Evolutionary conservation across 2,329 filamentous ascomycete genomes (phyloP), one percentile per base, ranked within the genome.

Genomic region (Trichoderma breve): DNA sequence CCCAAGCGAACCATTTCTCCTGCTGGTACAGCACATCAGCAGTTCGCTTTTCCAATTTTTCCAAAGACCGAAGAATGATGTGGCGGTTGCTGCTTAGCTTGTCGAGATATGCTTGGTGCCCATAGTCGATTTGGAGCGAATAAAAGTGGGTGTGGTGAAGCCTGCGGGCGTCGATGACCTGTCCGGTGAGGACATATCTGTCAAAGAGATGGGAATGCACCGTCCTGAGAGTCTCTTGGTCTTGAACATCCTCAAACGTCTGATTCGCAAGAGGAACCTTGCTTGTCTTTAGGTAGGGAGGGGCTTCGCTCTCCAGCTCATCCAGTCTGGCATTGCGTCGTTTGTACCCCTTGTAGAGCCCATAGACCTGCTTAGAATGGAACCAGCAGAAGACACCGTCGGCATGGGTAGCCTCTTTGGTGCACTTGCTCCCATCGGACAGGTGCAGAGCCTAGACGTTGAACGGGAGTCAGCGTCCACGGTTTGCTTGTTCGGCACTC

Each of bases 1-100:
- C 66, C 66, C 66, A 69, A 34, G 66, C 55, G 11, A 69, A 69
- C 66, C 66, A 69, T 61, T 69, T 55, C 36, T 69, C 66, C 24
- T 69, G 60, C 21, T 32, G 66, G 14, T 69, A 69, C 1, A 69
- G 26, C 14, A 69, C 53, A 26, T 61, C 55, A 6, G 66, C 66
- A 2, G 66, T 69, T 3, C 66, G 66, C 55, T 47, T 61, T 14
- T 69, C 66, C 8, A 69, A 28, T 8, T 3, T 61, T 57, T 69
- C 55, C 12, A 69, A 6, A 34, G 66, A 47, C n/a, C 28, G 36
- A 30, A 69, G 66, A n/a, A 69, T 43, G 6, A 26, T 69, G n/a
- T 69, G 66, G 3, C 66, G 66, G 26, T 61, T 43, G 55, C 55
- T 69, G 18, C 66, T 69, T 39, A 69, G 55, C 55, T 69, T 69